These are phyloP conservation scores for Lactifluus rugatus DNA, from an alignment of 768 basidiomycete species.

Conservation along the genomic window DNA sequence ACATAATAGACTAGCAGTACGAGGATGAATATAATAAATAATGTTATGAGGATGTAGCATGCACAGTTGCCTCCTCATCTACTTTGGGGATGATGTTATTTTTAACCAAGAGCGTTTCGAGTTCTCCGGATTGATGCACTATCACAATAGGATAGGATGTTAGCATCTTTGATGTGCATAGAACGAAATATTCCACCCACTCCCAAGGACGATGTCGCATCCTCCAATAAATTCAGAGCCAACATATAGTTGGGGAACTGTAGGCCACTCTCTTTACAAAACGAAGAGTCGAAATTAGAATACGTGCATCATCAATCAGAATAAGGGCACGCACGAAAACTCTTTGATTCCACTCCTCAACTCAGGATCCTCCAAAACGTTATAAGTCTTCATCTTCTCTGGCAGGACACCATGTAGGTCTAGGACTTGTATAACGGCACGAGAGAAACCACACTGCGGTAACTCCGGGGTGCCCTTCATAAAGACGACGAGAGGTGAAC, in stretches of 20 bases:
- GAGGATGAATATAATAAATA: not conserved
- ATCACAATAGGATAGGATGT: slow-evolving; percentile 1
- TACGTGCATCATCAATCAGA: not conserved
- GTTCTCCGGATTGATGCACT: slow-evolving; percentile 97
- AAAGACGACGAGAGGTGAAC: slow-evolving; percentile 83
- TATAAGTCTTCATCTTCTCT: slow-evolving; percentile 81
- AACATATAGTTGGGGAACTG: slow-evolving; percentile 91
- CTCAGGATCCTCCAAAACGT: slow-evolving; percentile 81
- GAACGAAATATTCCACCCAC: slow-evolving; percentile 39
- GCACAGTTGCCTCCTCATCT: slow-evolving; percentile 15
- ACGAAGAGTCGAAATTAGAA: not conserved
- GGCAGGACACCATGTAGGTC: slow-evolving; percentile 71
- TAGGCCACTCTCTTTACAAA: slow-evolving; percentile 82
- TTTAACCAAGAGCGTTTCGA: slow-evolving; percentile 72
- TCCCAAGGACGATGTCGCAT: slow-evolving; percentile 87
- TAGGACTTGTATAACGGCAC: slow-evolving; percentile 86
- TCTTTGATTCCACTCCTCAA: slow-evolving; percentile 85
- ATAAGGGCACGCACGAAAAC: slow-evolving; percentile 68
- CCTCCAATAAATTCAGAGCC: slow-evolving; percentile 95
- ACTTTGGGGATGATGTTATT: slow-evolving; percentile 56
- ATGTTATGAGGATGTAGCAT: slow-evolving; percentile 18
- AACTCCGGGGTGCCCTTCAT: slow-evolving; percentile 91
- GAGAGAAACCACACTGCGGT: slow-evolving; percentile 93
- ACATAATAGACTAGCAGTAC: not conserved
- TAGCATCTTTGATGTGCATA: not conserved